Evolutionary conservation across 306 rosid species (phyloP).

Genomic region (Pyrus communis): DNA sequence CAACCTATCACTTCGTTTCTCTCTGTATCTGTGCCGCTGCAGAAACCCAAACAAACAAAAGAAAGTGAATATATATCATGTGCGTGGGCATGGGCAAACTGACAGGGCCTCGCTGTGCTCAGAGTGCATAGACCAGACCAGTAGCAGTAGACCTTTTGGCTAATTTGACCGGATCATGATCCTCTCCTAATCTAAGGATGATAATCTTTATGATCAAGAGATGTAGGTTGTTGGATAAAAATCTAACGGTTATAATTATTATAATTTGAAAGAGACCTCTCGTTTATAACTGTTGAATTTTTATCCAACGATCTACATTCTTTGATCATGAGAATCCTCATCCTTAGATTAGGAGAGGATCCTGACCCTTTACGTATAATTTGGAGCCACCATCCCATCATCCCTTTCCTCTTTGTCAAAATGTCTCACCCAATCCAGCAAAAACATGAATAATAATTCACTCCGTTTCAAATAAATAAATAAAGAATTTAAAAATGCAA

Average conservation of each 20-base stretch:
- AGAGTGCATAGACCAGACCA: not conserved
- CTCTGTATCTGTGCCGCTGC: not conserved
- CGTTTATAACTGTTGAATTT: no score
- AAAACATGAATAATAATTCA: not conserved
- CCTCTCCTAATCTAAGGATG: no score
- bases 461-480: not conserved
- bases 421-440: conserved; percentile 36
- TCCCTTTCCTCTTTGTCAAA: conserved; percentile 17
- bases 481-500: not conserved
- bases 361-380: not conserved
- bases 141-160: not conserved
- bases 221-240: no score
- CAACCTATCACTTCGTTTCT: not conserved
- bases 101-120: conserved; percentile 1
- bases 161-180: not conserved
- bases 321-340: no score
- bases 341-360: no score
- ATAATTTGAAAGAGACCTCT: no score
- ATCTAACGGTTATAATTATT: no score
- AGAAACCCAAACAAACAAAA: not conserved
- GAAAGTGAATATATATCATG: conserved; percentile 10
- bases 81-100: conserved; percentile 28
- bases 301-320: no score
- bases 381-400: conserved; percentile 14
- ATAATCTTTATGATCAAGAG: no score